Base-by-base conservation (phyloP, 495 filamentous ascomycete species). In the Tetracladium setigerum region DNA sequence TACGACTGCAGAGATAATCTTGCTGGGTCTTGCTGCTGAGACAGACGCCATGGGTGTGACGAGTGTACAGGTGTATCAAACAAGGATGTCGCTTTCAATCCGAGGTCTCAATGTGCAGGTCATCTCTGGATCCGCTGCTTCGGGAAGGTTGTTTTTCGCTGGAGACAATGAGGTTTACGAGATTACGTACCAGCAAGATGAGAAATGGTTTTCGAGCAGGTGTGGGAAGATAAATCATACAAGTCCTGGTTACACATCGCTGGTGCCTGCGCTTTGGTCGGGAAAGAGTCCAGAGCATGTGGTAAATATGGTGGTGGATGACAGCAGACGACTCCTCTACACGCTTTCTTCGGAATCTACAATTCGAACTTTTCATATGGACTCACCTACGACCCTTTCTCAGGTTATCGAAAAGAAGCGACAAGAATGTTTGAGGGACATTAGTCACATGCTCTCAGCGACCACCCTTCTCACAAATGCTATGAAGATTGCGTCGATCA, bases 111-210 rank as follows among this genome's bases (percentile, higher is more conserved):
- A 84, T 44, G 78, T 95, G 38, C 76, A 76, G 49, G 72, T 82
- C 41, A 86, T 97, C 51, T 82, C 81, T 15, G 87, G 86, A 9
- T 90, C 87, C 2, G 68, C 70, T 33, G 75, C 80, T 15, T 82
- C 75, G 5, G 92, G 92, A 9, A 83, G 92, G 37, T 88, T 99
- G 39, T 99, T 99, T 66, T 92, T 95, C 56, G 79, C 78, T 19
- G 87, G 89, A n/a, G 87, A 89, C 59, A 84, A 82, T 48, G 88
- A 96, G 59, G 77, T 99, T 41, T 86, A 91, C 60, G 92, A 99
- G 67, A 71, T 97, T 27, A 85, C 83, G 39, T 99, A 99, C 66
- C 89, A 96, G 63, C 85, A 94, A 62, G 87, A 97, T 63, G 92
- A 97, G 62, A 83, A 82, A 54, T 99, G 94, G 94, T 99, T 97